Conservation (phyloP, 2,329 filamentous ascomycete genomes). For the Neopestalotiopsis sp. region DNA sequence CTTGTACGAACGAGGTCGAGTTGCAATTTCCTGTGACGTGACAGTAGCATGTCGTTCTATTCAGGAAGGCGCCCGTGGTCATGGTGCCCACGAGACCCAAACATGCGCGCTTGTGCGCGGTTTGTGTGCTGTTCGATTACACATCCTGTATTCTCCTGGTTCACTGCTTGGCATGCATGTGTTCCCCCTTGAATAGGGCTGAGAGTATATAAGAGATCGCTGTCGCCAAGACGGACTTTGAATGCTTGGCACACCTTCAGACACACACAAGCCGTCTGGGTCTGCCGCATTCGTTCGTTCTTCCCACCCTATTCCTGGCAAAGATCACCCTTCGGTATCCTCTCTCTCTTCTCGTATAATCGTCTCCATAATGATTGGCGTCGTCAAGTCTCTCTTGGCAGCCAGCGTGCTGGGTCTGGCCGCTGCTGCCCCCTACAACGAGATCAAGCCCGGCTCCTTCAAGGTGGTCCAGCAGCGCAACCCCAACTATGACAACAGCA, state of each 20-base stretch:
- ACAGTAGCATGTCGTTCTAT: not conserved
- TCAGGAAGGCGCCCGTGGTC: not conserved
- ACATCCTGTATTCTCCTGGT: not conserved
- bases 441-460: constrained; percentile 31
- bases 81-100: not conserved
- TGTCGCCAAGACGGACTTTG: not conserved
- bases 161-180: not conserved
- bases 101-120: not conserved
- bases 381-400: constrained; percentile 25
- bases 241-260: constrained; percentile 6
- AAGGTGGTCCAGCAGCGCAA: constrained; percentile 33
- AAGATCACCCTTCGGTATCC: not conserved
- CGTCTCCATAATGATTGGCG: constrained; percentile 28
- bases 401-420: constrained; percentile 32
- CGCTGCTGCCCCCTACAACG: constrained; percentile 28
- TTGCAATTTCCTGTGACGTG: not conserved
- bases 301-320: not conserved
- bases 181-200: constrained; percentile 3
- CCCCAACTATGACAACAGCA: constrained; percentile 29
- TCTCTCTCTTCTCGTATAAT: not conserved
- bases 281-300: not conserved
- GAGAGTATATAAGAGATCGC: constrained; percentile 11
- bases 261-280: not conserved
- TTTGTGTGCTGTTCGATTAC: not conserved
- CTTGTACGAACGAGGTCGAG: not conserved